A percentile compares a stretch with the other conserved stretches of the same genome.
phyloP scores from a whole-genome alignment of 306 rosid genomes.

The Medicago arabica region DNA sequence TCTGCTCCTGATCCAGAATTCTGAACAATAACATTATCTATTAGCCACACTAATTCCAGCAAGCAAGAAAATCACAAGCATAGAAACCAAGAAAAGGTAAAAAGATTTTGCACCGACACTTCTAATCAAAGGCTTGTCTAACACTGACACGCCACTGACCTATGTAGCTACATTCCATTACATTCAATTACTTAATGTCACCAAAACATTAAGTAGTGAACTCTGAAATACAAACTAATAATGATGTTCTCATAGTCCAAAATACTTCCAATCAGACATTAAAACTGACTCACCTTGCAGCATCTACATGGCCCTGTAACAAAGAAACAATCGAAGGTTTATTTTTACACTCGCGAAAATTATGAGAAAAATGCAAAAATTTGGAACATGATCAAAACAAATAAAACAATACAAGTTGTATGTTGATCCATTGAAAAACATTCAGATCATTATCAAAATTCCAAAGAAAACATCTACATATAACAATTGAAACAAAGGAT shows the following conservation, averaged over 20 bases:
- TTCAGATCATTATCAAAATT: background rate
- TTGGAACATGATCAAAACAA: constrained; percentile 13
- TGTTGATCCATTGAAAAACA: background rate
- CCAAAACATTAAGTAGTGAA: background rate
- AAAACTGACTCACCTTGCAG: constrained; percentile 47
- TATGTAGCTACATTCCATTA: background rate
- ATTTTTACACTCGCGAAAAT: constrained; percentile 1
- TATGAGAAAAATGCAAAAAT: background rate
- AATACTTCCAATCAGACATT: constrained; percentile 15
- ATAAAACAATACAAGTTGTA: background rate
- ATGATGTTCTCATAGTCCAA: constrained; percentile 3
- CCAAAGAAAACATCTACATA: constrained; percentile 3
- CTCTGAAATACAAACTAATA: background rate
- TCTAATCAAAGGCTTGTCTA: background rate
- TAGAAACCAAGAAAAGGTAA: constrained; percentile 18
- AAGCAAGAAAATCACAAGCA: constrained; percentile 34
- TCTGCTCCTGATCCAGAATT: constrained; percentile 43
- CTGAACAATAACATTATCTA: constrained; percentile 45
- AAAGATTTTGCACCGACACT: background rate
- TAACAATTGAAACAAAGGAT: constrained; percentile 3
- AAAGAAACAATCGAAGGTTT: constrained; percentile 32
- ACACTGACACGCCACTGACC: background rate
- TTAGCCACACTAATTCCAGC: constrained; percentile 42
- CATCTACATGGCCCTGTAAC: constrained; percentile 44
- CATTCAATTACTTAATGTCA: background rate